Base-by-base conservation (phyloP, 352 stramenopile species). In the Phytophthora crassamura region DNA sequence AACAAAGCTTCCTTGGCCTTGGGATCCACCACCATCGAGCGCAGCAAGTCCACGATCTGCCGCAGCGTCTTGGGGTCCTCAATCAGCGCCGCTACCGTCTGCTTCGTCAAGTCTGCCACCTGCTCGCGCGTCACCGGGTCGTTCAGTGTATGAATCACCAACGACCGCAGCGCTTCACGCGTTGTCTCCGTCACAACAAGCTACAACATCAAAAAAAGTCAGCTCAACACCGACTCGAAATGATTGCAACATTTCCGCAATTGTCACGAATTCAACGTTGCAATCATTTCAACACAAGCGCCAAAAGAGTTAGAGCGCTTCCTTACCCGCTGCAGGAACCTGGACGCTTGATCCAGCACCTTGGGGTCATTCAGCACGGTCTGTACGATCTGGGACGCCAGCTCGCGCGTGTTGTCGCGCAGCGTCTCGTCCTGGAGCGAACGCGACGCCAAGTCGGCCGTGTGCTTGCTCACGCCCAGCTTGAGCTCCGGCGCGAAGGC, bases 361-460 rank as follows among this genome's bases (percentile, higher is more conserved):
- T 95, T 90, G 16, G 84, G 78, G 67, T 95, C 86, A 52, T 93
- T 93, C 12, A 95, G 73, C 67, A 95, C 84, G 7, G 86, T 95
- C 67, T 95, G 86, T 10, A 95, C 84, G 67, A 95, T 95, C 75
- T 93, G 84, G 7, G 84, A 93, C 7, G 86, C 86, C 40, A 95
- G 58, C 42, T 93, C 74, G 18, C 84, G 77, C 30, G 84, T 90
- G 69, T 95, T 82, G 36, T 72, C 76, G 30, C 87, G 71, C 30
- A 95, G 80, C 46, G 80, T 91, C 70, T 95, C 84, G 71, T 95
- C 84, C 77, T 95, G 86, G 7, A 95, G 77, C 30, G 84, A 93
- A 41, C 86, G 80, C 32, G 82, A 90, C 47, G 85, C 86, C 15
- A 95, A 78, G n/a, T 95, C 84, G 1, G 86, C 86, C 36, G 84